Conservation (phyloP, 2,329 filamentous ascomycete genomes). For the Fusarium buharicum region DNA sequence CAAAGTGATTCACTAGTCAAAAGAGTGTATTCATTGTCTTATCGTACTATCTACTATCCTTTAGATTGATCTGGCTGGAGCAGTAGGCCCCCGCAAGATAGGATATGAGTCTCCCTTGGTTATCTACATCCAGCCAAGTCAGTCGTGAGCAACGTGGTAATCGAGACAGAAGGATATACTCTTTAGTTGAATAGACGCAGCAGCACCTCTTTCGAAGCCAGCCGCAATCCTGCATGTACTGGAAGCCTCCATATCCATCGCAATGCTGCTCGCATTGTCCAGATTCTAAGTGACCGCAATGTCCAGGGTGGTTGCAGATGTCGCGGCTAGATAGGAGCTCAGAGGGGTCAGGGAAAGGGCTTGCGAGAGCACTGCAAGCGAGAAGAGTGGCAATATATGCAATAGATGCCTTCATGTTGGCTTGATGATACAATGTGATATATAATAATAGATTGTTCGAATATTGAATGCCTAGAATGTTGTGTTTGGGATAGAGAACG, state of each 20-base stretch:
- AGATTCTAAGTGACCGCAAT: neutral
- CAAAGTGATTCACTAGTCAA: too few species aligned
- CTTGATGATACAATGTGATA: neutral
- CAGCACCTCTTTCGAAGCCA: constrained; percentile 6
- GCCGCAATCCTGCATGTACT: constrained; percentile 7
- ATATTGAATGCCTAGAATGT: neutral
- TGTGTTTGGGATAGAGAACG: neutral
- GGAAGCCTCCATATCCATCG: constrained; percentile 4
- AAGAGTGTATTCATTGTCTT: too few species aligned
- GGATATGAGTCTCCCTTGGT: too few species aligned
- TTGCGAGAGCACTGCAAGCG: neutral
- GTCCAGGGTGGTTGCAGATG: constrained; percentile 6
- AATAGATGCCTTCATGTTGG: constrained; percentile 1
- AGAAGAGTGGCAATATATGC: neutral
- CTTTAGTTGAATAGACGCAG: neutral
- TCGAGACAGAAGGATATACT: neutral
- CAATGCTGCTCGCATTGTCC: constrained; percentile 15
- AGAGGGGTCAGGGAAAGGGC: neutral
- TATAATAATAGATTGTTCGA: too few species aligned
- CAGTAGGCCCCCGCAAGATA: too few species aligned
- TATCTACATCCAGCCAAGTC: neutral
- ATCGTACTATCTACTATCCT: too few species aligned
- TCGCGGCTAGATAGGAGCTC: neutral
- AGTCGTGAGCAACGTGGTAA: neutral
- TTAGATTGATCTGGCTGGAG: too few species aligned